A percentile compares a stretch with the other conserved stretches of the same genome.
These are phyloP conservation scores for Neurospora sp. DNA, from an alignment of 2,329 filamentous ascomycete genomes.

Conservation along the genomic window DNA sequence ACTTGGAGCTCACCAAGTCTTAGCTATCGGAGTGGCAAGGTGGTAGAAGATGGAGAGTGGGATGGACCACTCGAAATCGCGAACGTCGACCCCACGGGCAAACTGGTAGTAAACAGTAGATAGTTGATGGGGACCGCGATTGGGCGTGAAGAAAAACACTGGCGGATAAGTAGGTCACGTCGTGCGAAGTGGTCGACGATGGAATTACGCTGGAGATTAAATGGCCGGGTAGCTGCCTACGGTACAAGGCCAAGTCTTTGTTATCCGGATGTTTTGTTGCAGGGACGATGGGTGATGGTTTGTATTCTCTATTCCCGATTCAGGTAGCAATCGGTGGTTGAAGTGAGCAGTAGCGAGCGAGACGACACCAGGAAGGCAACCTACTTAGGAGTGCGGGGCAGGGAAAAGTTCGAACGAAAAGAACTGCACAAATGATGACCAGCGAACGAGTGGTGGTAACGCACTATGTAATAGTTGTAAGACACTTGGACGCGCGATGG, in stretches of 20 bases:
- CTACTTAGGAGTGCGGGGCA: not conserved
- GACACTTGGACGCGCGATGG: not conserved
- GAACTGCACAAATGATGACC: not conserved
- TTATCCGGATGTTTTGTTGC: not conserved
- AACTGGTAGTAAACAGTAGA: not conserved
- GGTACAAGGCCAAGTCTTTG: not conserved
- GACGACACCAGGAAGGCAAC: not conserved
- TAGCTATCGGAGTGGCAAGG: not conserved
- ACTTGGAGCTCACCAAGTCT: constrained; percentile 9
- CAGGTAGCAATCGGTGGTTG: not conserved
- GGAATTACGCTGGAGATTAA: not conserved
- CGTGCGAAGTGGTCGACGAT: not conserved
- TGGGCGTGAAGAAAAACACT: not conserved
- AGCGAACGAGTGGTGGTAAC: not conserved
- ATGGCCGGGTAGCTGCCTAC: not conserved
- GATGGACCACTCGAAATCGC: not conserved
- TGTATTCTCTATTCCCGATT: not conserved
- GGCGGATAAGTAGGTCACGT: not conserved
- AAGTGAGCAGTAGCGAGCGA: not conserved
- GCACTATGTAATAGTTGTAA: not conserved
- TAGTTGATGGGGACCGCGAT: not conserved
- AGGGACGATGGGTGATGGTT: not conserved
- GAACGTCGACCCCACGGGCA: not conserved
- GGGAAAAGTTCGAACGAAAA: not conserved
- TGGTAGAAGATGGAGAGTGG: not conserved